Percentiles rank a stretch among this genome's conserved stretches.
Conservation (phyloP, 768 basidiomycete genomes). For the Glaciozyma antarctica region DNA sequence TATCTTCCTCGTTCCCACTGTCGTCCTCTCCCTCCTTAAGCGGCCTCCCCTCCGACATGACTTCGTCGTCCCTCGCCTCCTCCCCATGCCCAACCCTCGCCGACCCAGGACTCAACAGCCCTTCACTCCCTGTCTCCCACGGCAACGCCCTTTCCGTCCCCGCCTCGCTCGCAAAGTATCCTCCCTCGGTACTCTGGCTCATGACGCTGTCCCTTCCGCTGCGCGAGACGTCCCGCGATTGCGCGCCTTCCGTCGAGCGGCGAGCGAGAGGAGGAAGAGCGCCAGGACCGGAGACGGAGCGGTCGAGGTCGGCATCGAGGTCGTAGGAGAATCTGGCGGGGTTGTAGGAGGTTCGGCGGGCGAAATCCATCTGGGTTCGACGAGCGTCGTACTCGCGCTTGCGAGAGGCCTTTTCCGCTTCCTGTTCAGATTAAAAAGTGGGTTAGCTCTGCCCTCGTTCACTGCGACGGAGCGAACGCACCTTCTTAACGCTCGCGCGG, state of each 20-base stretch:
- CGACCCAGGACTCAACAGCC: constrained; percentile 7
- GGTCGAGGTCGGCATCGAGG: neutral
- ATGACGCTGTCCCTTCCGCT: constrained; percentile 8
- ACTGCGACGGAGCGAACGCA: neutral
- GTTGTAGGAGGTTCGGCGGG: constrained; percentile 1
- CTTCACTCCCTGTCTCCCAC: constrained; percentile 19
- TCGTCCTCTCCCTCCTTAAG: constrained; percentile 5
- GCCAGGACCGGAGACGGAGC: constrained; percentile 1
- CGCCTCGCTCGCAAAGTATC: neutral
- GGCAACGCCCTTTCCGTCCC: constrained; percentile 11
- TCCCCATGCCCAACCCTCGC: neutral
- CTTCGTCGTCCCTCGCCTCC: constrained; percentile 3
- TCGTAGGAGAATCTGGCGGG: neutral
- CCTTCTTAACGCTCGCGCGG: constrained; percentile 25
- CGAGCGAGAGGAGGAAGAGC: neutral
- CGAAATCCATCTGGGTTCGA: neutral
- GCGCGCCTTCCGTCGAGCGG: neutral
- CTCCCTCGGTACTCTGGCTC: constrained; percentile 1
- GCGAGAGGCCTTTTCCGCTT: constrained; percentile 3
- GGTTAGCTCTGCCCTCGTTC: neutral
- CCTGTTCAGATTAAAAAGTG: neutral
- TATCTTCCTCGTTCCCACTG: constrained; percentile 1
- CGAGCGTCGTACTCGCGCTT: neutral
- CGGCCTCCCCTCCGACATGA: constrained; percentile 29
- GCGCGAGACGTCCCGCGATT: constrained; percentile 7